phyloP scores from a whole-genome alignment of 768 basidiomycete species.

The Xerocomus spinulosus region DNA sequence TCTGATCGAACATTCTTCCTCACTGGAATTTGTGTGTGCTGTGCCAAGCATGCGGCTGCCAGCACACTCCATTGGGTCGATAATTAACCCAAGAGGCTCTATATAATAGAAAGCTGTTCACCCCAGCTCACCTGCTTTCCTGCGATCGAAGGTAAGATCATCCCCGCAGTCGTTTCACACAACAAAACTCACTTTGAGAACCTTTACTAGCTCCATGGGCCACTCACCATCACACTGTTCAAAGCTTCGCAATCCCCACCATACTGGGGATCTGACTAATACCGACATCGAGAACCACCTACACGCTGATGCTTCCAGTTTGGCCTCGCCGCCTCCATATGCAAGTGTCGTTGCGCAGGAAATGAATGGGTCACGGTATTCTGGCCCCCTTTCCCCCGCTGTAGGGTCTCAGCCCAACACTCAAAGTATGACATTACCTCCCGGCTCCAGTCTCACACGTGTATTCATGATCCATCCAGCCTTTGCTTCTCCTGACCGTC shows the following conservation, averaged over 20 bases:
- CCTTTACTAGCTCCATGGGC: slow-evolving; percentile 2
- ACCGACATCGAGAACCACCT: background rate
- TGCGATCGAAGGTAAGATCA: too few relatives aligned
- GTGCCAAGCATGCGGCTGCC: background rate
- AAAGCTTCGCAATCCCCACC: slow-evolving; percentile 1
- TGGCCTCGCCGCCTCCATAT: slow-evolving; percentile 25
- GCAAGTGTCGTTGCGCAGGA: slow-evolving; percentile 6
- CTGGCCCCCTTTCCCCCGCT: slow-evolving; percentile 1
- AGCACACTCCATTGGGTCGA: background rate
- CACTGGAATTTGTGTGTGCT: too few relatives aligned
- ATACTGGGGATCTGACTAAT: background rate
- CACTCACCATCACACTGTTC: slow-evolving; percentile 14
- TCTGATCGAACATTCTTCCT: background rate
- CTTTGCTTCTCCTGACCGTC: slow-evolving; percentile 11
- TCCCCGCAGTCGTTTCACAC: background rate
- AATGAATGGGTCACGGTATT: background rate
- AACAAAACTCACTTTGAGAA: slow-evolving; percentile 1
- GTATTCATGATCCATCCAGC: slow-evolving; percentile 23
- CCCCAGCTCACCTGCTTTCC: too few relatives aligned
- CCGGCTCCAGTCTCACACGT: slow-evolving; percentile 18
- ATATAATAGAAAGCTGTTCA: background rate
- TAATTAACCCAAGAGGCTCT: background rate
- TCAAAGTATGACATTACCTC: slow-evolving; percentile 19
- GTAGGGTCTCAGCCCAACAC: slow-evolving; percentile 4
- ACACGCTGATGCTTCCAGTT: background rate